Evolutionary conservation across 768 basidiomycete species (phyloP), one percentile per base, ranked within the genome.

Genomic region (Russula compacta): DNA sequence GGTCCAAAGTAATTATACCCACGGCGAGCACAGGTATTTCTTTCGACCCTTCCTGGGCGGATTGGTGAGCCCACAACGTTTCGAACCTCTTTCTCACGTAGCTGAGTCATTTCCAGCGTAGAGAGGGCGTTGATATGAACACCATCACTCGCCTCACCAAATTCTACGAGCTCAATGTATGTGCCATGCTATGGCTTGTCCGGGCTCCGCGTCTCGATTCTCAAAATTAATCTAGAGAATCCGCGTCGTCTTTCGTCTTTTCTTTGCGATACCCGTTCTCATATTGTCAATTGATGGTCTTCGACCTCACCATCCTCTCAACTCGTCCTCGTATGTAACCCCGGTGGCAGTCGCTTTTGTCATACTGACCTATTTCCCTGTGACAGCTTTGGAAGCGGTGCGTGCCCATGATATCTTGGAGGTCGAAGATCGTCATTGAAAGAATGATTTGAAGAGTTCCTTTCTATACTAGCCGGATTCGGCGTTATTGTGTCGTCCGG

Each of bases 151-250:
- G 89, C 21, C 73, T 93, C 53, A 85, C 85, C 39, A 91, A 85
- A 64, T 92, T 89, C 68, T 86, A 88, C 43, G 88, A 92, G 67
- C 73, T 92, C 43, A 93, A 93, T 66, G 90, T 92, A 64, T 39
- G 88, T 73, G 6, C 9, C 40, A 19, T 10, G 4, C 24, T 35
- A 38, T 59, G 24, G 6, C 6, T 7, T 17, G 42, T 21, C 12
- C 21, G 2, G 6, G 11, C 14, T 32, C 21, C 14, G 15, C 12
- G 33, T 48, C 10, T 21, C 35, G 21, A 29, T 12, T 15, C 29
- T 2, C 17, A 14, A 57, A 58, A 17, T 33, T 3, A 32, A 32
- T 6, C 2, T 64, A 92, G 89, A 80, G 75, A 47, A 81, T 89
- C 43, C 88, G 89, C 2, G 73, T 90, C 53, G 67, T 83, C 19